These are phyloP conservation scores for Fusarium pseudocircinatum DNA, from an alignment of 2,329 filamentous ascomycete species.

Conservation along the genomic window DNA sequence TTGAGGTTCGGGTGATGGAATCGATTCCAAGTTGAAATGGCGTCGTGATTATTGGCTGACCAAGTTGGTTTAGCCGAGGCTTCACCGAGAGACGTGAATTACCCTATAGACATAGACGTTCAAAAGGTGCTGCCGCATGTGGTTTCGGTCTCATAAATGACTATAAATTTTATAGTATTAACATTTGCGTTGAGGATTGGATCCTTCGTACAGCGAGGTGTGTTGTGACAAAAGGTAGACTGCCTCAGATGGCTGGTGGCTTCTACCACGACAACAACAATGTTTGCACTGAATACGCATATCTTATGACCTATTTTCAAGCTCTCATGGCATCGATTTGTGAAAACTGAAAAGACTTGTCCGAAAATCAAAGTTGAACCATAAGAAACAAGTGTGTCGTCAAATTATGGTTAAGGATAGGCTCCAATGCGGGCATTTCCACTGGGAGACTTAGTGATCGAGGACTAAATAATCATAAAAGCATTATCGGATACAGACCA, in stretches of 20 bases:
- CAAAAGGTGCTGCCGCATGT: not conserved
- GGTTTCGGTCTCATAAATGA: not conserved
- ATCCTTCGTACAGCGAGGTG: accelerated
- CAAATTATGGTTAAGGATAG: too few species aligned
- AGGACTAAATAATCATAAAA: not conserved
- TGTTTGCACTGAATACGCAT: too few species aligned
- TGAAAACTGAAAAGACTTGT: too few species aligned
- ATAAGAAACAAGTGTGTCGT: not conserved
- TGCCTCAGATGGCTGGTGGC: not conserved
- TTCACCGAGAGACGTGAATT: conserved; percentile 30
- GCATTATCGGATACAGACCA: not conserved
- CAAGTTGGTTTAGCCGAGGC: conserved; percentile 39
- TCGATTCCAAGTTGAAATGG: conserved; percentile 44
- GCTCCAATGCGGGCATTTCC: not conserved
- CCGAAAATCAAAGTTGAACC: not conserved
- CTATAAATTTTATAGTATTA: not conserved
- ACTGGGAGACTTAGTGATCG: not conserved
- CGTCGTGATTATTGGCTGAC: conserved; percentile 42
- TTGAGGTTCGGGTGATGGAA: conserved; percentile 41
- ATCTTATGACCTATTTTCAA: not conserved
- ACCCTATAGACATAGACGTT: conserved; percentile 18
- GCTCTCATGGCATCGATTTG: too few species aligned
- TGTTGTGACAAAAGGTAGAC: not conserved
- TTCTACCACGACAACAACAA: not conserved
- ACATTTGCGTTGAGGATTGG: accelerated